Evolutionary conservation across 768 basidiomycete genomes (phyloP), one percentile per base, ranked within the genome.

Genomic region (Lentinula sp.): DNA sequence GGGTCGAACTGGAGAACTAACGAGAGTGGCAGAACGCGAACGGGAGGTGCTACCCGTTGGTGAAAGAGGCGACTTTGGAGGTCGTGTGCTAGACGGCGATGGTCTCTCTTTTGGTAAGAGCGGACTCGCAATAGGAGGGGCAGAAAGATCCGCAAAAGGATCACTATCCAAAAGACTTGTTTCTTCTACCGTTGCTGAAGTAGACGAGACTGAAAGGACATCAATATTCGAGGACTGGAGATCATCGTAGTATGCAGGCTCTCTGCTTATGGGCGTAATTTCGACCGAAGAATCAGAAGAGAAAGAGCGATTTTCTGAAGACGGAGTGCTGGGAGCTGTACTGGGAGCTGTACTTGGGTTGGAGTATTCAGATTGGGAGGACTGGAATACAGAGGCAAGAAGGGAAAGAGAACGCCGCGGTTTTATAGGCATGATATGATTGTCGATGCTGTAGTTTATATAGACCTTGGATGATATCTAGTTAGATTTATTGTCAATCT

Each of bases 71-170:
- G 63, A 67, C 54, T 42, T 63, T 54, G 59, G 55, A 15, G 65
- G 23, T 9, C 65, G 50, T 3, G 55, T 57, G 31, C 62, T 40
- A 31, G 60, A 57, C 35, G 63, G 60, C 18, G 61, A 59, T 16
- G 62, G 37, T 58, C 59, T 57, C 59, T 51, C 60, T 43, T 50
- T 55, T 48, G 56, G 37, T 39, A 39, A 62, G 40, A 61, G 49
- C n/a, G 61, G 61, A 23, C 69, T 66, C 40, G 64, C 63, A n/a
- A 70, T 57, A 40, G 51, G 63, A 3, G 57, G 46, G 6, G 61
- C 66, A 0, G 78, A 73, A 13, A 87, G 75, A 62, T 85, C 83
- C 21, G 89, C 89, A 65, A 91, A 91, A 1, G 89, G 89, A 66
- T 91, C 89, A 56, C 86, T 84, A 65, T 89, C 88, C 28, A 88